Evolutionary conservation across 768 basidiomycete genomes (phyloP).

Genomic region (Postia placenta): DNA sequence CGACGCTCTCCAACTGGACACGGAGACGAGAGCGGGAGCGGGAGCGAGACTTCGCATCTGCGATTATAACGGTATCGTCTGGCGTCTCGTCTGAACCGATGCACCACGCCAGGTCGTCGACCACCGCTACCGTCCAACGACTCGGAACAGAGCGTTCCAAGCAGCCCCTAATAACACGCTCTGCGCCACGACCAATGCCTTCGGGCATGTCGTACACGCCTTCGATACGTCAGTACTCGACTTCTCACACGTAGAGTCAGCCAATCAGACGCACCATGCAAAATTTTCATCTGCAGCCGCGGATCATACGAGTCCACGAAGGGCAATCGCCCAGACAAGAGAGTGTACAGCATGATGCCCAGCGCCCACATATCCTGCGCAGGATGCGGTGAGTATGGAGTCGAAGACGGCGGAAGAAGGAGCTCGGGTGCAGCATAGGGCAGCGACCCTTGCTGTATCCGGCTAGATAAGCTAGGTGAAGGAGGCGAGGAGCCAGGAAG

Average conservation of each 20-base stretch:
- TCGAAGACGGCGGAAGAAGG: slow-evolving; percentile 42
- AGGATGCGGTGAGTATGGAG: slow-evolving; percentile 42
- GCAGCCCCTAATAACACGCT: slow-evolving; percentile 74
- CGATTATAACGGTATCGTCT: slow-evolving; percentile 28
- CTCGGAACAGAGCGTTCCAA: slow-evolving; percentile 53
- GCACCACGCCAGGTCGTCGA: slow-evolving; percentile 78
- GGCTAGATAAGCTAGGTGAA: slow-evolving; percentile 25
- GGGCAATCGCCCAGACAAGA: slow-evolving; percentile 81
- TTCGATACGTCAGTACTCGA: slow-evolving; percentile 22
- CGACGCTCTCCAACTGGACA: neutral
- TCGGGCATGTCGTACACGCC: slow-evolving; percentile 57
- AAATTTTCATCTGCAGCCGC: slow-evolving; percentile 84
- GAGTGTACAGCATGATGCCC: slow-evolving; percentile 81
- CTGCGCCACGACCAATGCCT: slow-evolving; percentile 53
- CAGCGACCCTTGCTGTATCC: slow-evolving; percentile 75
- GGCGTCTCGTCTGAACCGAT: slow-evolving; percentile 59
- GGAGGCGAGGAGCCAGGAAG: slow-evolving; percentile 23
- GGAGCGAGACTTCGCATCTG: slow-evolving; percentile 16
- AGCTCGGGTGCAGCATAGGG: slow-evolving; percentile 92
- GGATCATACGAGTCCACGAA: slow-evolving; percentile 91
- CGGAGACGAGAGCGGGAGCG: neutral
- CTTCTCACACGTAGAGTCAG: neutral
- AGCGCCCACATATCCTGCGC: slow-evolving; percentile 96
- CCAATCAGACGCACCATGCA: slow-evolving; percentile 51
- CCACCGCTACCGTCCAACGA: slow-evolving; percentile 78